Conservation (phyloP, 352 stramenopile genomes). For the Pythium scleroteichum region DNA sequence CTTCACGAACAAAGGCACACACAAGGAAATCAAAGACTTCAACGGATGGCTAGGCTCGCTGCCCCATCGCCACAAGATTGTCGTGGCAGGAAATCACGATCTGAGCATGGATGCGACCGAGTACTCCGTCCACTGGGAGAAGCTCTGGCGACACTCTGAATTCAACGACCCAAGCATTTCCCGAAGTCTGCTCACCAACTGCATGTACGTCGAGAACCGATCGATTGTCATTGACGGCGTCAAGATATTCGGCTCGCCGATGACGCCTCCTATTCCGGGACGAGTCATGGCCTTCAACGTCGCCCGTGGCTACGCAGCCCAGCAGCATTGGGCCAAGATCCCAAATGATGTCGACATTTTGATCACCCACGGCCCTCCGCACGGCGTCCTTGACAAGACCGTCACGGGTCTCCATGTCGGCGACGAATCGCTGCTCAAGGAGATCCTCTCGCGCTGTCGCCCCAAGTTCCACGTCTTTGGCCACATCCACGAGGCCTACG, state of each 20-base stretch:
- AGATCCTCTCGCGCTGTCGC: conserved; percentile 77
- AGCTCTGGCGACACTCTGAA: conserved; percentile 48
- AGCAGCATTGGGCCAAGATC: conserved; percentile 74
- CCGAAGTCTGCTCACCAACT: conserved; percentile 62
- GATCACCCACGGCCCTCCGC: conserved; percentile 87
- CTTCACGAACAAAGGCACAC: conserved; percentile 80
- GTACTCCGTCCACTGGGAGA: conserved; percentile 69
- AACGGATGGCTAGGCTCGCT: conserved; percentile 75
- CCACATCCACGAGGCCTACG: conserved; percentile 92
- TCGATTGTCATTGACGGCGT: conserved; percentile 67
- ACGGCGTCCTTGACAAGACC: conserved; percentile 82
- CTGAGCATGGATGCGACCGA: conserved; percentile 69
- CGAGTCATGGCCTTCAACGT: conserved; percentile 76
- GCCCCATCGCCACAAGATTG: conserved; percentile 76
- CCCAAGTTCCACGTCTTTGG: conserved; percentile 90
- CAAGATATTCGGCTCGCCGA: conserved; percentile 79
- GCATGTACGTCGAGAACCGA: conserved; percentile 75
- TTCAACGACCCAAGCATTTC: conserved; percentile 66
- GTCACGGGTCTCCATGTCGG: conserved; percentile 66
- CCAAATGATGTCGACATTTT: conserved; percentile 83
- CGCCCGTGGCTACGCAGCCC: conserved; percentile 51
- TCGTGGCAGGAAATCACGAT: conserved; percentile 86
- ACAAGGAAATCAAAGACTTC: conserved; percentile 72
- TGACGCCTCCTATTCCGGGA: conserved; percentile 70
- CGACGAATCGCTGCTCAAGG: conserved; percentile 76